Evolutionary conservation across 2,329 filamentous ascomycete species (phyloP), one percentile per base, ranked within the genome.

Genomic region (Pseudogymnoascus sp.): DNA sequence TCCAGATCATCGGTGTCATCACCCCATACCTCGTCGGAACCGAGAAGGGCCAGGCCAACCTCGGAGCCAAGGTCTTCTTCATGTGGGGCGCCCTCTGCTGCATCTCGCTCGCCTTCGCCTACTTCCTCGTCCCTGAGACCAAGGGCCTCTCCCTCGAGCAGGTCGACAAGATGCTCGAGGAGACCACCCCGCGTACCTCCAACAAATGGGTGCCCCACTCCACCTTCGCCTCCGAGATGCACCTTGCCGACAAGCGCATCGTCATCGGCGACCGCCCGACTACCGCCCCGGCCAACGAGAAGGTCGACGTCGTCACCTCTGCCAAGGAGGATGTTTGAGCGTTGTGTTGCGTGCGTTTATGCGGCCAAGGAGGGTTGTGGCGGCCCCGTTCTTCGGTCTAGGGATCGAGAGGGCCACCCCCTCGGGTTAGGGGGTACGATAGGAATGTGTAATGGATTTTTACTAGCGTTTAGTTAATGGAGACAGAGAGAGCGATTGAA

Each of bases 101-200:
- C 66, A 71, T 78, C 64, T 80, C 77, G 65, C 78, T 83, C 63
- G 72, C 82, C 38, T 86, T 84, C 73, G 79, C 82, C 62, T 84
- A 77, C 72, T 78, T 82, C 73, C 74, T 85, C 68, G 80, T 90
- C 66, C 87, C 87, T 66, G 87, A 89, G 77, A 90, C 87, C 69
- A 90, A 90, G 79, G 87, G 87, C 62, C 79, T 90, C 4, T 84
- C 83, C 1, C 82, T 90, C 64, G 87, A 90, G 74, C 85, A 90
- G 75, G 86, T 89, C 69, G 87, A 90, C 68, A 82, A 85, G 75
- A 80, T 87, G 60, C 78, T 82, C 75, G 74, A 77, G 62, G 77
- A 82, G 67, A 75, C 75, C 6, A 74, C 71, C 10, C 80, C 80
- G 0, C 74, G 80, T 10, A 69, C 70, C 2, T 69, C 67, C 6